Percentiles rank a stretch among this genome's conserved stretches.
Conservation (phyloP, 495 filamentous ascomycete species). For the Penicillium mononematosum region DNA sequence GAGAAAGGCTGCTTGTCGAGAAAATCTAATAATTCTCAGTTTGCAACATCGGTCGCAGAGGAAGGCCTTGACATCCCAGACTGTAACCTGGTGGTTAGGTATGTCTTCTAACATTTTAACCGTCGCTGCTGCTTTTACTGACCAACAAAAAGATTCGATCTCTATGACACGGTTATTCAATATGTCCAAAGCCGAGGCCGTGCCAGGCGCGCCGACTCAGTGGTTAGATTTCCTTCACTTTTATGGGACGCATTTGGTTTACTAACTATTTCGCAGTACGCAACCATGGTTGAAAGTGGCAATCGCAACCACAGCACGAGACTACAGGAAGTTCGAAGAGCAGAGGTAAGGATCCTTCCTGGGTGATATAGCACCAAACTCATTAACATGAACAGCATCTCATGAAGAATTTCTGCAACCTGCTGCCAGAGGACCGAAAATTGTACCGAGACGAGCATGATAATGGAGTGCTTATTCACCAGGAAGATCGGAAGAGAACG, state of each 20-base stretch:
- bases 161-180: conserved; percentile 89
- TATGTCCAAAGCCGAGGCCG: conserved; percentile 95
- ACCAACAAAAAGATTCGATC: conserved; percentile 63
- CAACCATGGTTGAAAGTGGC: conserved; percentile 73
- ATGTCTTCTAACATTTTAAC: neutral
- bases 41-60: conserved; percentile 90
- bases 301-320: conserved; percentile 60
- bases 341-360: conserved; percentile 35
- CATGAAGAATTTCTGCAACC: conserved; percentile 72
- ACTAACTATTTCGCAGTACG: conserved; percentile 49
- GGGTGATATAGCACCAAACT: neutral
- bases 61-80: conserved; percentile 96
- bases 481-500: conserved; percentile 52
- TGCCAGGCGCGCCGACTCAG: conserved; percentile 72
- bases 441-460: conserved; percentile 61
- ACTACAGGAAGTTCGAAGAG: conserved; percentile 54
- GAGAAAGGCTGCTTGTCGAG: neutral
- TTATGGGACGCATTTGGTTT: neutral
- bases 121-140: neutral
- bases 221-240: conserved; percentile 23
- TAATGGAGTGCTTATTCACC: conserved; percentile 52
- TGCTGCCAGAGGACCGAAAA: conserved; percentile 72
- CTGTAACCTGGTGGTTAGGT: conserved; percentile 83
- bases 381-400: conserved; percentile 28
- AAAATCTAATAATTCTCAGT: conserved; percentile 33